Conservation (phyloP, 345 rosid genomes). For the Mangifera indica region DNA sequence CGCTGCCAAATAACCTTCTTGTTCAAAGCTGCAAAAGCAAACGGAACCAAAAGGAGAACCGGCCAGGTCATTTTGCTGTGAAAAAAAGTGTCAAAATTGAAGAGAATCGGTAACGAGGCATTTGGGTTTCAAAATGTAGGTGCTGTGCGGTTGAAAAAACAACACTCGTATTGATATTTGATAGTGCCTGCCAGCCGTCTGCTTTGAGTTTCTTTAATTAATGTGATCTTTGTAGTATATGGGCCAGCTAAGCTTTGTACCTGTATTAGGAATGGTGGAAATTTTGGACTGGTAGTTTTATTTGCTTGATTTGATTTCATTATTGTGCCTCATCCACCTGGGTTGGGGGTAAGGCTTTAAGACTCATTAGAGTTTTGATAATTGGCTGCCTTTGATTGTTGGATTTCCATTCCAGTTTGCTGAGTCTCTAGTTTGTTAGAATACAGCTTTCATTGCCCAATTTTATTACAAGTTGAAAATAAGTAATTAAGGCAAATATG, state of each 20-base stretch:
- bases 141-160: too few relatives aligned
- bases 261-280: not conserved
- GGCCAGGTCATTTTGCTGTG: not conserved
- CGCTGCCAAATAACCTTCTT: not conserved
- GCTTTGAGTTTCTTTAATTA: constrained; percentile 2
- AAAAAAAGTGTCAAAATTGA: not conserved
- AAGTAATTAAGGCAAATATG: too few relatives aligned
- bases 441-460: too few relatives aligned
- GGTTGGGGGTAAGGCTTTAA: too few relatives aligned
- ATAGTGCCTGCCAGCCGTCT: not conserved
- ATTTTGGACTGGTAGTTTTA: not conserved
- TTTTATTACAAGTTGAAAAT: too few relatives aligned
- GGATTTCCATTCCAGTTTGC: too few relatives aligned
- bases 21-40: too few relatives aligned
- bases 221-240: too few relatives aligned
- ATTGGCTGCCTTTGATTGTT: too few relatives aligned
- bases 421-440: too few relatives aligned
- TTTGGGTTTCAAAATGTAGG: not conserved
- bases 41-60: not conserved
- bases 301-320: not conserved
- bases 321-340: too few relatives aligned
- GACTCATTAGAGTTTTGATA: too few relatives aligned
- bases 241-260: not conserved
- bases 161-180: constrained; percentile 1
- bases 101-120: not conserved